phyloP scores from a whole-genome alignment of 2,329 filamentous ascomycete genomes.

The Colletotrichum filicis region DNA sequence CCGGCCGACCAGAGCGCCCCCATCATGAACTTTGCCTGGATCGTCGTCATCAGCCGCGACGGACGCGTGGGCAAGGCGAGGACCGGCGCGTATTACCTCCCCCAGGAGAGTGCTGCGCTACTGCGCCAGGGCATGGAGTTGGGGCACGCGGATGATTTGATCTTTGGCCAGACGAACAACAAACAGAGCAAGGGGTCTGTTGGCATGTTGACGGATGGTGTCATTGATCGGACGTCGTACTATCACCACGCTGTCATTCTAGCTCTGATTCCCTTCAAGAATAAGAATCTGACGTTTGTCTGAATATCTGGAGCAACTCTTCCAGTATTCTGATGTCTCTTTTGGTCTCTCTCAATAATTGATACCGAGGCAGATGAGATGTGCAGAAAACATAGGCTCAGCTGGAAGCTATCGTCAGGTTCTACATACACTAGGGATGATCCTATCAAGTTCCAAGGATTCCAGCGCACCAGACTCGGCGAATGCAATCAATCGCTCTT shows the following conservation, averaged over 20 bases:
- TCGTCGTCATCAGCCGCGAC: constrained; percentile 45
- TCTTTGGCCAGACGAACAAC: constrained; percentile 50
- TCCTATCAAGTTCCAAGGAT: not conserved
- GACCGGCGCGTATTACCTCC: constrained; percentile 50
- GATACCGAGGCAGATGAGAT: not conserved
- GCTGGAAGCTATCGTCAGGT: not conserved
- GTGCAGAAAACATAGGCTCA: not conserved
- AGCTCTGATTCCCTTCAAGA: constrained; percentile 54
- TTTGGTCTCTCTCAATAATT: not conserved
- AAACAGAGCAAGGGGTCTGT: constrained; percentile 52
- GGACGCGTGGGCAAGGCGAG: constrained; percentile 48
- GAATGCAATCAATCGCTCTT: not conserved
- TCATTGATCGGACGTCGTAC: constrained; percentile 47
- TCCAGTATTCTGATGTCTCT: not conserved
- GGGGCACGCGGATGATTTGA: constrained; percentile 50
- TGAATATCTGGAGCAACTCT: not conserved
- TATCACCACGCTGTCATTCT: constrained; percentile 53
- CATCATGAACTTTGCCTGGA: constrained; percentile 53
- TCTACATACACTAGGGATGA: not conserved
- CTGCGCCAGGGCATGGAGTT: constrained; percentile 51
- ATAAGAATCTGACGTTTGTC: constrained; percentile 45
- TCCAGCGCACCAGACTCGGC: not conserved
- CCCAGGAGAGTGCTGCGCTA: constrained; percentile 48
- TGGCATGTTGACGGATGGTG: constrained; percentile 51
- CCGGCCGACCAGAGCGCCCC: constrained; percentile 34